Conservation (phyloP, 164 flowering plant species). For the Umbilicus rupestris region DNA sequence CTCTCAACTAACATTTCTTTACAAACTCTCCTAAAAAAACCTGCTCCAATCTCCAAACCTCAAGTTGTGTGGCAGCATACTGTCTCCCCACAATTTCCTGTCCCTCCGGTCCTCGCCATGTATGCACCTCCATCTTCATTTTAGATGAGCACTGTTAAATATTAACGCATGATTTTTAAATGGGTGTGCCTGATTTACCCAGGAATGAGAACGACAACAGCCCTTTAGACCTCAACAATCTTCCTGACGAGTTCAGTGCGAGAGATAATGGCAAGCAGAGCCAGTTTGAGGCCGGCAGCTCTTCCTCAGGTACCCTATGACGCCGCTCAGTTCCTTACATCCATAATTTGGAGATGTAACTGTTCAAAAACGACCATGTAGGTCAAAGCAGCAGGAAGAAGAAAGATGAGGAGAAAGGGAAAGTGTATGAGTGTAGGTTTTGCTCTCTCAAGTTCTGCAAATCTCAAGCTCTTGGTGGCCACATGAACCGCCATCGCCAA, state of each 20-base stretch:
- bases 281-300: constrained; percentile 43
- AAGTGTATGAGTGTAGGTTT: constrained; percentile 95
- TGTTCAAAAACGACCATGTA: constrained; percentile 14
- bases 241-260: constrained; percentile 67
- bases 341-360: constrained; percentile 10
- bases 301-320: constrained; percentile 31
- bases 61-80: too few species aligned
- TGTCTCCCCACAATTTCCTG: too few species aligned
- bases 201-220: constrained; percentile 70
- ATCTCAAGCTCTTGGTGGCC: constrained; percentile 99
- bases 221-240: constrained; percentile 89
- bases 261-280: constrained; percentile 29
- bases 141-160: too few species aligned
- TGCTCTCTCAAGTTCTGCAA: constrained; percentile 98
- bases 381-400: constrained; percentile 60
- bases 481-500: constrained; percentile 99
- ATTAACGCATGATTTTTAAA: neutral
- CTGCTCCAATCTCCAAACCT: too few species aligned
- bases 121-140: too few species aligned
- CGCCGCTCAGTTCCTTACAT: neutral
- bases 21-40: too few species aligned
- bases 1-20: too few species aligned
- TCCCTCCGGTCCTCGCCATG: too few species aligned
- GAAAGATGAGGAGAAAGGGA: constrained; percentile 65
- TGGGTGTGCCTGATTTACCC: constrained; percentile 15